Conservation (phyloP, 2,329 filamentous ascomycete genomes). For the Stagonosporopsis rhizophila region DNA sequence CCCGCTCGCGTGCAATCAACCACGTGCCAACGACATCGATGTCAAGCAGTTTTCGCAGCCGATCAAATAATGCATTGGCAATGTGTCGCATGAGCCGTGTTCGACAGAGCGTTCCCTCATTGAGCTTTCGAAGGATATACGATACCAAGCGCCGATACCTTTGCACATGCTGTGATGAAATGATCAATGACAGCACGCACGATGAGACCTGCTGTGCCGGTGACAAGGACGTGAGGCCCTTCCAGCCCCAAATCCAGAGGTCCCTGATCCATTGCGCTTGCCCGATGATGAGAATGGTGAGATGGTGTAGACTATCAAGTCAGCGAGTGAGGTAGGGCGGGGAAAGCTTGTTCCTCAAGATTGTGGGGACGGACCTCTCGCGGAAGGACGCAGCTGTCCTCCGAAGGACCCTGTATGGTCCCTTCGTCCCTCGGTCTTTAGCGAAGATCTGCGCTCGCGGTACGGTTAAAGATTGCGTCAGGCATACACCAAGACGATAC, state of each 20-base stretch:
- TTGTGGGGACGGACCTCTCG: conserved; percentile 6
- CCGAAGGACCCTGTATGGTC: conserved; percentile 1
- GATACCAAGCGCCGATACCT: conserved; percentile 51
- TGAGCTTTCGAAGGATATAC: conserved; percentile 13
- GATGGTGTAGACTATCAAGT: not conserved
- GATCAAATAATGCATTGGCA: conserved; percentile 50
- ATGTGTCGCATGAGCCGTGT: conserved; percentile 24
- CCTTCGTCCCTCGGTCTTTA: not conserved
- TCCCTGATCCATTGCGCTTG: conserved; percentile 10
- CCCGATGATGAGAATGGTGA: not conserved
- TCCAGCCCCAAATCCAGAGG: conserved; percentile 47
- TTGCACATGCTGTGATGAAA: conserved; percentile 53
- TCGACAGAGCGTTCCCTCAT: conserved; percentile 2
- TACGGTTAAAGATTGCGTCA: not conserved
- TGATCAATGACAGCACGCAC: conserved; percentile 49
- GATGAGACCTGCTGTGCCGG: conserved; percentile 53
- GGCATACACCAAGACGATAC: not conserved
- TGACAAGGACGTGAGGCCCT: conserved; percentile 51
- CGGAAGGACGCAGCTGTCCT: not conserved
- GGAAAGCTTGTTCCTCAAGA: conserved; percentile 9
- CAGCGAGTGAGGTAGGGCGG: conserved; percentile 3
- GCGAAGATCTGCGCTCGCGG: conserved; percentile 6
- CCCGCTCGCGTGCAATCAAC: conserved; percentile 54
- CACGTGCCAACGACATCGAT: conserved; percentile 52
- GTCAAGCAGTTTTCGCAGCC: conserved; percentile 52